Percentiles rank a stretch among this genome's conserved stretches.
Conservation (phyloP, 108 stramenopile genomes). For the Licmophora abbreviata region DNA sequence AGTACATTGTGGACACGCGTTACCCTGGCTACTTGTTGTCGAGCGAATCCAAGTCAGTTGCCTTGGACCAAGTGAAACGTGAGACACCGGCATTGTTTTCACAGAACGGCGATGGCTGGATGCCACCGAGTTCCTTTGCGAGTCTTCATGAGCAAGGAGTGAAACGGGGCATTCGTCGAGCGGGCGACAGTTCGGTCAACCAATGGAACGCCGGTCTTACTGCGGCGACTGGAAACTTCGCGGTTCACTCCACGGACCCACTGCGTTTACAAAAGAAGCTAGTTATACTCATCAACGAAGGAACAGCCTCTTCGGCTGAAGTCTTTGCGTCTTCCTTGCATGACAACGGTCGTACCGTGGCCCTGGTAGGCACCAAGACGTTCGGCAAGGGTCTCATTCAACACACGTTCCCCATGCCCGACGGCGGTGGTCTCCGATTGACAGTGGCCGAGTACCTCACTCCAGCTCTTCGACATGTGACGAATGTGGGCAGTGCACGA, state of each 20-base stretch:
- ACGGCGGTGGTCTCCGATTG: conserved; percentile 74
- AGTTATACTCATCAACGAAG: conserved; percentile 78
- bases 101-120: conserved; percentile 37
- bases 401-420: conserved; percentile 86
- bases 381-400: conserved; percentile 79
- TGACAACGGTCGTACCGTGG: conserved; percentile 72
- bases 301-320: conserved; percentile 77
- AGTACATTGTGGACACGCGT: conserved; percentile 58
- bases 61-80: conserved; percentile 46
- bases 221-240: background rate
- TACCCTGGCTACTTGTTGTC: conserved; percentile 80
- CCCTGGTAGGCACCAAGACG: conserved; percentile 62
- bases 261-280: conserved; percentile 44
- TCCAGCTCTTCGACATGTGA: conserved; percentile 67
- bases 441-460: conserved; percentile 83
- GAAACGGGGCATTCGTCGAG: conserved; percentile 46
- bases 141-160: conserved; percentile 50
- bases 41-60: conserved; percentile 28
- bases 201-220: background rate
- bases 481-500: conserved; percentile 51
- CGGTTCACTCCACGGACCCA: no score
- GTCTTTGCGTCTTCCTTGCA: conserved; percentile 69
- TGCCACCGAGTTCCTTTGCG: conserved; percentile 62
- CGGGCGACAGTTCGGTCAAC: background rate
- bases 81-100: conserved; percentile 62